These are phyloP conservation scores for Dichotomopilus funicola DNA, from an alignment of 2,329 filamentous ascomycete genomes.

Conservation along the genomic window DNA sequence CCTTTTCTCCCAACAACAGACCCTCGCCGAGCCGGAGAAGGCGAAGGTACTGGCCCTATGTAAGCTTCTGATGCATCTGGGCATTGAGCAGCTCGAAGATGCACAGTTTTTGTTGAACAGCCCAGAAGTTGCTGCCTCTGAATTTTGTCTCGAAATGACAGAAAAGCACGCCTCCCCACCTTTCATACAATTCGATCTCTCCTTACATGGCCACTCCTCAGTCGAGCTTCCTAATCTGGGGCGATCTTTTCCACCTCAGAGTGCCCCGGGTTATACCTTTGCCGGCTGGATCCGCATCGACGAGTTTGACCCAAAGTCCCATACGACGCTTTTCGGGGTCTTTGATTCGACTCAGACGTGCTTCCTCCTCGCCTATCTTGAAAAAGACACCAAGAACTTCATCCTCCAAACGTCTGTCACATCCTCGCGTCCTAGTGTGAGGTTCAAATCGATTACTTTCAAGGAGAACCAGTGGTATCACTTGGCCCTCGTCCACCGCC, in stretches of 20 bases:
- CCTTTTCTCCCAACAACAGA: constrained; percentile 48
- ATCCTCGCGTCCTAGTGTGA: constrained; percentile 77
- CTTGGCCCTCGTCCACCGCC: constrained; percentile 78
- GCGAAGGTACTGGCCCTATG: constrained; percentile 60
- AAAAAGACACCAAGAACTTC: constrained; percentile 87
- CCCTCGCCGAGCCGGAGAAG: constrained; percentile 49
- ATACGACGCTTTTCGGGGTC: constrained; percentile 93
- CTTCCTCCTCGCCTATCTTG: constrained; percentile 88
- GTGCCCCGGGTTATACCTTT: constrained; percentile 80
- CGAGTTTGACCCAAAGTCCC: constrained; percentile 72
- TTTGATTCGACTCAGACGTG: constrained; percentile 90
- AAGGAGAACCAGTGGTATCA: constrained; percentile 83
- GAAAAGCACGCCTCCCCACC: constrained; percentile 69
- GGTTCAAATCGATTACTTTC: constrained; percentile 82
- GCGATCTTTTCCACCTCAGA: constrained; percentile 73
- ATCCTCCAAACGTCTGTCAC: constrained; percentile 94
- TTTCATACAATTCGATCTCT: constrained; percentile 91
- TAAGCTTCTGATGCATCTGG: constrained; percentile 62
- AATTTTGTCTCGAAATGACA: constrained; percentile 68
- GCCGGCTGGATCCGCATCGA: constrained; percentile 86
- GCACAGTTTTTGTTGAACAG: constrained; percentile 64
- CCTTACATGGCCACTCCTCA: constrained; percentile 78
- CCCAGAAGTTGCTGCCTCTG: constrained; percentile 48
- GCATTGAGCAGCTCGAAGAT: constrained; percentile 74
- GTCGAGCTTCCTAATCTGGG: constrained; percentile 85